Base-by-base conservation (phyloP, 1,284 basidiomycete genomes). In the Moesziomyces parantarcticus region DNA sequence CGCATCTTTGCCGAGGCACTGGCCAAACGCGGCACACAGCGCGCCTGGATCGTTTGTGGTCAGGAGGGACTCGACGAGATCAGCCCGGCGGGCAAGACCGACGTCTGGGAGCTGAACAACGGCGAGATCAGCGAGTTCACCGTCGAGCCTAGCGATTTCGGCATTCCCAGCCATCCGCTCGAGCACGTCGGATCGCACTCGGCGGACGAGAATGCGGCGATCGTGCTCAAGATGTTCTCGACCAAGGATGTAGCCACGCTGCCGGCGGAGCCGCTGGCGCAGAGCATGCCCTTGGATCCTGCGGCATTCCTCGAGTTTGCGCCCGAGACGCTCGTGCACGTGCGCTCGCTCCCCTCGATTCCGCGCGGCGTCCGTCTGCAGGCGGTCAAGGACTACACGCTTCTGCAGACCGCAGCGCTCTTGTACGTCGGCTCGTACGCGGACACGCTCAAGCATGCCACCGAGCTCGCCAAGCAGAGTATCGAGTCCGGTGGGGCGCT, bases 51-150 rank as follows among this genome's bases (percentile, higher is more conserved):
- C 39, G 96, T 98, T 0, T 98, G 95, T 78, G 96, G 96, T 1
- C 89, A 89, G 48, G 97, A 99, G 84, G 89, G 89, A 1, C 87
- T 99, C 44, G 96, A 98, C 84, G 96, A 99, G 87, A 93, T 99
- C 81, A 93, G 91, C 80, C 80, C 93, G 90, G 5, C 77, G 8
- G 96, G 96, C 0, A 89, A 91, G n/a, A 96, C 94, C 11, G 88
- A 89, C 85, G 91, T 81, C 8, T 83, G 82, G 82, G 78, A 83
- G 48, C 54, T 83, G 16, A 49, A 61, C 8, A 23, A 69, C 4
- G 75, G 72, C 23, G 21, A 54, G n/a, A 78, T 83, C 25, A 46
- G 16, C 13, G 77, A 83, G 45, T 73, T 72, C 20, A 58, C 64
- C 23, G 59, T 83, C 20, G 45, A 63, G 11, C 82, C 82, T 5